phyloP scores from a whole-genome alignment of 2,329 filamentous ascomycete species.

The Zasmidium citrigriseum region DNA sequence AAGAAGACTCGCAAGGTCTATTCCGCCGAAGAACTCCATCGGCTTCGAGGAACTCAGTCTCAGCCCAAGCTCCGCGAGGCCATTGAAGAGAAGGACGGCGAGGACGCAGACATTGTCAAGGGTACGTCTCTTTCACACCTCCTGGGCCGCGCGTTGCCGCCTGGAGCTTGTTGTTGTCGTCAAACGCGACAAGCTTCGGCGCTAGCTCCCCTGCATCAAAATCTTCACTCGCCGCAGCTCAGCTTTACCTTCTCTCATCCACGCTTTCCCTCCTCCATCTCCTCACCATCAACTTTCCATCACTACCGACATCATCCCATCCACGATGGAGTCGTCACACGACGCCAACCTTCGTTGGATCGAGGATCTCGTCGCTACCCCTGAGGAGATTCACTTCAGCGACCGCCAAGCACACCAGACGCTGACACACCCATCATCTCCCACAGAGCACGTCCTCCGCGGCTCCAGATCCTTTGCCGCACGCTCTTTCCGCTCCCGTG shows the following conservation, averaged over 20 bases:
- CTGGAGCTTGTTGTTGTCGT: constrained; percentile 6
- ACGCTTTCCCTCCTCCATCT: background rate
- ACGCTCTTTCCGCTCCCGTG: constrained; percentile 37
- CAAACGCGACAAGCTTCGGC: background rate
- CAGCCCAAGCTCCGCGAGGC: constrained; percentile 37
- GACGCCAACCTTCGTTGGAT: constrained; percentile 18
- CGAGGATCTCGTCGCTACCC: constrained; percentile 24
- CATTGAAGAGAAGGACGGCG: constrained; percentile 38
- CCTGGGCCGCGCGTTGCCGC: background rate
- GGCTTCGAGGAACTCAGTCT: constrained; percentile 35
- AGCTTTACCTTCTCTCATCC: background rate
- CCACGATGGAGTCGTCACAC: constrained; percentile 2
- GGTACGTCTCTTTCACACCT: constrained; percentile 27
- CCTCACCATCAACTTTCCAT: background rate
- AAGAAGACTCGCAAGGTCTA: constrained; percentile 37
- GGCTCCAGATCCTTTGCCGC: constrained; percentile 39
- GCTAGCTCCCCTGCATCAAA: background rate
- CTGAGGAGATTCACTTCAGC: constrained; percentile 4
- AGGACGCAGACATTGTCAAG: constrained; percentile 40
- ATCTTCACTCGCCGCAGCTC: constrained; percentile 14
- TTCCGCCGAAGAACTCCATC: constrained; percentile 39
- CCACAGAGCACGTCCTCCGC: constrained; percentile 40
- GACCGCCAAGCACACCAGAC: background rate
- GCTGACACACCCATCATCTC: constrained; percentile 23
- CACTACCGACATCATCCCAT: background rate